phyloP scores from a whole-genome alignment of 345 rosid species.

The Euphorbia lathyris region DNA sequence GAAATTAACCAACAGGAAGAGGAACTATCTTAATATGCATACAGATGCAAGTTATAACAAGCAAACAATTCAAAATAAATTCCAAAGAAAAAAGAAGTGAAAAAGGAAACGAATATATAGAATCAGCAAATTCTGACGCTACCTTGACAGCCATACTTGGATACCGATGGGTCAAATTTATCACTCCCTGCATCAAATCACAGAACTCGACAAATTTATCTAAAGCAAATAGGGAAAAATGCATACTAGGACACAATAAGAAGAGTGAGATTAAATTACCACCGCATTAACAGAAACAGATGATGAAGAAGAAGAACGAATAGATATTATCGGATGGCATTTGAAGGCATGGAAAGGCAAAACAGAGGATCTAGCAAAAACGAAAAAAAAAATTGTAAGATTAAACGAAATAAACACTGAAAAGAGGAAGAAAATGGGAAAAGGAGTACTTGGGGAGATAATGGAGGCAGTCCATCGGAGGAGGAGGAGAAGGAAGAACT shows the following conservation, averaged over 20 bases:
- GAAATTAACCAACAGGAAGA: background rate
- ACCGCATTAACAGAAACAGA: conserved; percentile 22
- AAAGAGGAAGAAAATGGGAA: background rate
- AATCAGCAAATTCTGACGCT: conserved; percentile 6
- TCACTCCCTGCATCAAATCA: conserved; percentile 42
- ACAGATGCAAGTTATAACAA: background rate
- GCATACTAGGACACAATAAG: background rate
- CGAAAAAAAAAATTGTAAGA: background rate
- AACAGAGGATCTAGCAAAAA: conserved; percentile 47
- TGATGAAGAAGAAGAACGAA: conserved; percentile 7
- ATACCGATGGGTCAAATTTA: conserved; percentile 30
- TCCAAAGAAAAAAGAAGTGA: background rate
- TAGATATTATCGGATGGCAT: conserved; percentile 31
- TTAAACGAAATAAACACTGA: background rate
- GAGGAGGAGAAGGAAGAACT: background rate
- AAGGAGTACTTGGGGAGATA: conserved; percentile 49
- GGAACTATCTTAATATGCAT: background rate
- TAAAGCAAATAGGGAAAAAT: background rate
- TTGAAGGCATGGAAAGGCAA: conserved; percentile 45
- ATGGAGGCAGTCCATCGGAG: conserved; percentile 57
- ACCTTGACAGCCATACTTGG: conserved; percentile 52
- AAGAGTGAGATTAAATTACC: conserved; percentile 14
- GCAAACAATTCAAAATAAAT: conserved; percentile 1
- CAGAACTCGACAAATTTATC: background rate
- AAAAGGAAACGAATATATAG: background rate